phyloP scores from a whole-genome alignment of 2,329 filamentous ascomycete species.

The Myriosclerotinia duriaeana region DNA sequence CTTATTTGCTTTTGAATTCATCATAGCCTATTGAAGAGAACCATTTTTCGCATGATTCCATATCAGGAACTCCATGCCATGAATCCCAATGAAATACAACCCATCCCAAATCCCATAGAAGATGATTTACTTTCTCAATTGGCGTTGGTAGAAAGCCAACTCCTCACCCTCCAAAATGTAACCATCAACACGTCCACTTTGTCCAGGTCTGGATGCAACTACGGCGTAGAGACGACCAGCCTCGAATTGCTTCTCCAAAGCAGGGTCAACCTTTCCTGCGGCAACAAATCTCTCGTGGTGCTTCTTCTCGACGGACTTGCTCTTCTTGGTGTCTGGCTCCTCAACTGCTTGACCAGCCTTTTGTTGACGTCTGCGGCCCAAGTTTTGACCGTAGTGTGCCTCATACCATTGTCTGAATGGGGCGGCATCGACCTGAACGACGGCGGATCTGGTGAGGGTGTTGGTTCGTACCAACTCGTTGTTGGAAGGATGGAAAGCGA shows the following conservation, averaged over 20 bases:
- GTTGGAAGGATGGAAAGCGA: conserved; percentile 99
- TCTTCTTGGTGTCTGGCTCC: conserved; percentile 75
- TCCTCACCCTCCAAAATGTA: conserved; percentile 99
- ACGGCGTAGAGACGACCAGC: conserved; percentile 96
- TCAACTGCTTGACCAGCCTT: conserved; percentile 54
- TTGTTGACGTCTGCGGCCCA: conserved; percentile 90
- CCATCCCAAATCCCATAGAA: conserved; percentile 34
- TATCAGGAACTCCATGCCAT: conserved; percentile 39
- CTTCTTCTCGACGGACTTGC: conserved; percentile 94
- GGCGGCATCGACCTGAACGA: conserved; percentile 97
- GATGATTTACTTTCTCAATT: conserved; percentile 88
- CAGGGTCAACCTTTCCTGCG: conserved; percentile 86
- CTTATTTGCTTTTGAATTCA: conserved; percentile 38
- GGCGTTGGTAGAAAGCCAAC: conserved; percentile 99
- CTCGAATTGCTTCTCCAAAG: conserved; percentile 99
- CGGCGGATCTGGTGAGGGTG: conserved; percentile 98
- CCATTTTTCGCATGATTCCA: conserved; percentile 31
- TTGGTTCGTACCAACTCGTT: conserved; percentile 99
- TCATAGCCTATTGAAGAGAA: conserved; percentile 32
- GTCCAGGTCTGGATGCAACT: conserved; percentile 87
- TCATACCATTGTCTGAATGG: conserved; percentile 99
- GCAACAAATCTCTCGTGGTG: conserved; percentile 81
- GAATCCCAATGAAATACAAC: conserved; percentile 39
- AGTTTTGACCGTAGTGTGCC: conserved; percentile 91
- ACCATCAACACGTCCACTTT: conserved; percentile 94